A percentile compares a stretch with the other conserved stretches of the same genome.
Evolutionary conservation across 768 basidiomycete species (phyloP).

Genomic region (Kondoa malvinella): DNA sequence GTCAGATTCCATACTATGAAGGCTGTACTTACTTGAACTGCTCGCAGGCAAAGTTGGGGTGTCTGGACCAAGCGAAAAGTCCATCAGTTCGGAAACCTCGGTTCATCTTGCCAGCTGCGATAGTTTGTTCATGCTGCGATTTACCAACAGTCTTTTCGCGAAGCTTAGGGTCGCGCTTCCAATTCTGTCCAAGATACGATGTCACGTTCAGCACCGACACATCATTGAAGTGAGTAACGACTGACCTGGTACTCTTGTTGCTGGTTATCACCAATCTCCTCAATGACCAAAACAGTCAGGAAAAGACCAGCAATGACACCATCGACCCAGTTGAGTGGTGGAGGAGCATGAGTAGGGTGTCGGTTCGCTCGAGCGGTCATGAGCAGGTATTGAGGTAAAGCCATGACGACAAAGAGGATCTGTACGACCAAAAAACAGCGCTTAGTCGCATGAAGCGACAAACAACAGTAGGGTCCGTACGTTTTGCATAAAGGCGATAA

Average conservation of each 20-base stretch:
- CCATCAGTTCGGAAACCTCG: conserved; percentile 74
- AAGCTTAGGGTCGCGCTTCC: conserved; percentile 42
- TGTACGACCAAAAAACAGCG: conserved; percentile 67
- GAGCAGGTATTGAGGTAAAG: conserved; percentile 31
- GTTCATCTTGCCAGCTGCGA: conserved; percentile 42
- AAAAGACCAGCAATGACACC: conserved; percentile 45
- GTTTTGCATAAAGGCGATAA: conserved; percentile 1
- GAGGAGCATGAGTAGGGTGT: conserved; percentile 41
- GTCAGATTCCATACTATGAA: neutral
- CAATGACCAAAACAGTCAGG: conserved; percentile 45
- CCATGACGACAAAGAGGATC: conserved; percentile 53
- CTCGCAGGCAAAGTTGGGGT: conserved; percentile 90
- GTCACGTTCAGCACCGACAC: neutral
- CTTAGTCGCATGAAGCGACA: conserved; percentile 29
- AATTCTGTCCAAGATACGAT: conserved; percentile 37
- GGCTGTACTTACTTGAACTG: conserved; percentile 34
- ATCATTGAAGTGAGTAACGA: neutral
- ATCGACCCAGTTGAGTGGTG: conserved; percentile 44
- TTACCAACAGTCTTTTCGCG: conserved; percentile 42
- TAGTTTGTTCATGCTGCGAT: conserved; percentile 36
- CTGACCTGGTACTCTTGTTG: conserved; percentile 40
- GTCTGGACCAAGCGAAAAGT: conserved; percentile 69
- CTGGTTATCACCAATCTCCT: conserved; percentile 80
- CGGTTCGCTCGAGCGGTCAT: conserved; percentile 40
- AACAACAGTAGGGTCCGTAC: conserved; percentile 5